Evolutionary conservation across 140 eudicot species (phyloP), one percentile per base, ranked within the genome.

Genomic region (Anethum foeniculum): DNA sequence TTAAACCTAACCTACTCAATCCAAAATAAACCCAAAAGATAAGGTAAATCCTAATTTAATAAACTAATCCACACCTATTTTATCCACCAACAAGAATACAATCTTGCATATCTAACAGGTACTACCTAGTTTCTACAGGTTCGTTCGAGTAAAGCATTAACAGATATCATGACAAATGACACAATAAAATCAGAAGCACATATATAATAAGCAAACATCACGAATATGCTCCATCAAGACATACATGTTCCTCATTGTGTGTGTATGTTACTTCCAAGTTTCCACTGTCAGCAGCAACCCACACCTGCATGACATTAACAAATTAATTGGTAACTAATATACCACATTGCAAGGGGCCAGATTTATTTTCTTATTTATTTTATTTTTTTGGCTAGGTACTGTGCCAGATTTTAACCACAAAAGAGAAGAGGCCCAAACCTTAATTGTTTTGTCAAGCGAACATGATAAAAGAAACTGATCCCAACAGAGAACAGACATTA

Each of bases 401-500:
- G 39, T 54, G 43, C 46, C 34, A 41, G 0, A 11, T 34, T 49
- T 67, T 21, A 78, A 78, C 19, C 60, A 41, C n/a, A 71, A 34
- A 30, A 21, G 7, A 76, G 38, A 44, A 10, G 79, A 77, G 1
- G n/a, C 74, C 34, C 74, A 30, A 68, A 94, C 98, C 95, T 94
- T 94, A 34, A 94, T 86, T 80, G 98, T 94, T 82, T 87, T 90
- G 78, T 94, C 98, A 80, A 94, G 44, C 58, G 98, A 94, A 87
- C 96, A 90, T 36, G 97, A 90, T 81, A 92, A 71, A 54, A 94
- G 96, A 88, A 90, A 94, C 86, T 94, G 97, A 80, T 94, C 97
- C 98, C 98, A 94, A 75, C 97, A 94, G 77, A 94, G 90, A 87
- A 94, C 93, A 23, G 97, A 94, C 97, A 92, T 94, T 62, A 94